Evolutionary conservation across 306 rosid species (phyloP).

Genomic region (Prunus salicina): DNA sequence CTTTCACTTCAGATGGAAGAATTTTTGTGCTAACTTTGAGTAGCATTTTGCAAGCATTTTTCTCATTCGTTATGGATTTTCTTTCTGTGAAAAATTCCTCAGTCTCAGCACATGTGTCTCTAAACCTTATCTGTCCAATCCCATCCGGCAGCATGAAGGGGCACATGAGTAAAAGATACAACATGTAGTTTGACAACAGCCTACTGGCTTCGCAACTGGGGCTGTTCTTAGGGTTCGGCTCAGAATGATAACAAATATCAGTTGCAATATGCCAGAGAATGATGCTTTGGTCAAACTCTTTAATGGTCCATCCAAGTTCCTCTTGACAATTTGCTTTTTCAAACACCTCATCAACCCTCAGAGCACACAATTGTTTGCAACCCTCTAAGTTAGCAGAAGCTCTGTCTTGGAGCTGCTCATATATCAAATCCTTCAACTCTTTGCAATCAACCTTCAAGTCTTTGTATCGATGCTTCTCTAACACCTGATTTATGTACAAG

Average conservation of each 20-base stretch:
- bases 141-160: slow-evolving; percentile 6
- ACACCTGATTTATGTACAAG: not conserved
- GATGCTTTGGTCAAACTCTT: not conserved
- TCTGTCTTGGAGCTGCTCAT: not conserved
- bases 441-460: not conserved
- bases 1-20: not conserved
- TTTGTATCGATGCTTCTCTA: slow-evolving; percentile 19
- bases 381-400: no score
- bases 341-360: not conserved
- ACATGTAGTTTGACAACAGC: not conserved
- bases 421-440: slow-evolving; percentile 18
- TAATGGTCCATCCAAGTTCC: no score
- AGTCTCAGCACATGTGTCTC: slow-evolving; percentile 38
- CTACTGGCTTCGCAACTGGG: not conserved
- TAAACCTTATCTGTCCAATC: no score
- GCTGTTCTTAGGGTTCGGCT: not conserved
- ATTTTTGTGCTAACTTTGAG: not conserved
- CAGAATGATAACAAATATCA: not conserved
- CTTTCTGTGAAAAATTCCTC: slow-evolving; percentile 14
- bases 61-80: not conserved
- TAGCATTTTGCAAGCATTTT: not conserved
- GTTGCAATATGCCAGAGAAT: slow-evolving; percentile 22
- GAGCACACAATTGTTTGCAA: not conserved
- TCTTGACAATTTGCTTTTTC: no score
- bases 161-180: slow-evolving; percentile 1